These are phyloP conservation scores for Colletotrichum camelliae DNA, from an alignment of 2,329 filamentous ascomycete genomes.

Conservation along the genomic window DNA sequence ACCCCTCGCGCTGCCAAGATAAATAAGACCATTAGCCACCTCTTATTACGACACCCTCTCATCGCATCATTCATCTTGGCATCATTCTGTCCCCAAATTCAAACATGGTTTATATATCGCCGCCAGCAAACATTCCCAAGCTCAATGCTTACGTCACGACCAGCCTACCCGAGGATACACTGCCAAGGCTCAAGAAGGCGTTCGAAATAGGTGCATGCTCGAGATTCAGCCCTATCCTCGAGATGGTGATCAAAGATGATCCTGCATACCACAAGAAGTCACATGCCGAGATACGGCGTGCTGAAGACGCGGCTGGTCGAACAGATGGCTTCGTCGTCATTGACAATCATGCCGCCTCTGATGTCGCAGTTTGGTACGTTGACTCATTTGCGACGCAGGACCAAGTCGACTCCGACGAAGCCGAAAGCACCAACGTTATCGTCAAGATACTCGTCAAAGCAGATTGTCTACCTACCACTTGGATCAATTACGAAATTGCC, in stretches of 20 bases:
- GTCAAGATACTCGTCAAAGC: constrained; percentile 27
- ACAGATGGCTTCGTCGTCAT: constrained; percentile 23
- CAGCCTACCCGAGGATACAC: neutral
- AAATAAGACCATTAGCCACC: neutral
- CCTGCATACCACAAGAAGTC: constrained; percentile 23
- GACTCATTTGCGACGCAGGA: constrained; percentile 21
- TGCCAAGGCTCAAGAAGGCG: constrained; percentile 14
- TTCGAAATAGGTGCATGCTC: constrained; percentile 27
- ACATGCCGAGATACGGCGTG: constrained; percentile 25
- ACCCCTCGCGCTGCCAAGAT: neutral
- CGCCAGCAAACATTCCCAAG: neutral
- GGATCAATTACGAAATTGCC: constrained; percentile 27
- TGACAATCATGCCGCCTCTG: constrained; percentile 13
- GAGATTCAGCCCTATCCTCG: constrained; percentile 23
- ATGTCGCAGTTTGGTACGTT: constrained; percentile 27
- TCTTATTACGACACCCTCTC: neutral
- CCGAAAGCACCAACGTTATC: constrained; percentile 23
- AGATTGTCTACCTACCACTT: constrained; percentile 21
- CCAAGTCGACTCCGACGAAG: constrained; percentile 18
- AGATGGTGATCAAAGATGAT: constrained; percentile 26
- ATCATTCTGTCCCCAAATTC: neutral
- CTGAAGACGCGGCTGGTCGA: constrained; percentile 25
- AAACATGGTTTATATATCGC: neutral
- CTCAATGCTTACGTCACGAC: neutral
- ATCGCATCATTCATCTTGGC: neutral